Evolutionary conservation across 768 basidiomycete species (phyloP), one percentile per base, ranked within the genome.

Genomic region (Rhodotorula toruloides): DNA sequence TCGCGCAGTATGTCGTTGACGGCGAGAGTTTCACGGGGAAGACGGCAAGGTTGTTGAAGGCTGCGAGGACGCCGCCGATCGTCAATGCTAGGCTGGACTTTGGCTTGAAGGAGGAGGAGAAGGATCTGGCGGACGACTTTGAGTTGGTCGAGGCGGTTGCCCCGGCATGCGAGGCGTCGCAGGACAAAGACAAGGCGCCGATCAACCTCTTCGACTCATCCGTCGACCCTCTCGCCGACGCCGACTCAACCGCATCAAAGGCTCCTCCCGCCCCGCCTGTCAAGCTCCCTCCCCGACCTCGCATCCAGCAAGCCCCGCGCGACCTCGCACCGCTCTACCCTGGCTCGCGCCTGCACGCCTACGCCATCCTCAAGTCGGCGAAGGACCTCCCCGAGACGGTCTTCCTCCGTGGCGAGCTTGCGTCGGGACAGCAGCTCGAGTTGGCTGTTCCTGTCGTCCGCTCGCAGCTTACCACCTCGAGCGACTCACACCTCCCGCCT

Each of bases 1-100:
- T 79, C 34, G 81, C 74, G 55, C 75, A 84, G 1, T 81, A 82
- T 61, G 82, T 85, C 8, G 73, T 78, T 12, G 74, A 79, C 7
- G 74, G 79, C 16, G 83, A 83, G 58, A 77, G 78, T 27, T 83
- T 86, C 25, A 63, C 78, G 7, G 80, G 74, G 9, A 85, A 84
- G 72, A 82, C 82, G 55, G 78, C 82, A 3, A 76, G 77, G 13
- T 78, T 86, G 14, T 76, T 87, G 55, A 79, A 79, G 17, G 84
- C 83, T 10, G 83, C 84, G 42, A 76, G 80, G 32, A 80, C 81
- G 4, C 80, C 80, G 9, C 79, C 79, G 58, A 76, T 86, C 44
- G 76, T 81, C 57, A 74, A 80, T 39, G 78, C 84, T 14, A 63
- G 76, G 3, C 73, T 86, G 47, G 82, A 85, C 68, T 86, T 85